Evolutionary conservation across 1,284 basidiomycete species (phyloP).

Genomic region (Sanghuangporus sanghuang): DNA sequence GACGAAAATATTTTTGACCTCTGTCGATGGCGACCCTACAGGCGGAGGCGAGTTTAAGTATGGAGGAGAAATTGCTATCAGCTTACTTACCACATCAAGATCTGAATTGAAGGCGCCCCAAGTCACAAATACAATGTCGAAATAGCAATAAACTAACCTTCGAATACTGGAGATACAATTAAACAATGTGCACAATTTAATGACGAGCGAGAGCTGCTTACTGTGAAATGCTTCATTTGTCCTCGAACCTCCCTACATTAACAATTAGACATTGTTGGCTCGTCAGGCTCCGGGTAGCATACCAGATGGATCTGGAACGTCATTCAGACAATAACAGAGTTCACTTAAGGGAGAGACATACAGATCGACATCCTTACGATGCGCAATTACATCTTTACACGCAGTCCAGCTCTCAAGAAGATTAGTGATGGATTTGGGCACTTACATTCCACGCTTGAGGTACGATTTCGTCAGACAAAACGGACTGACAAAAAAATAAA

Average conservation of each 20-base stretch:
- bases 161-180: background rate
- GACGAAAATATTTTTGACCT: constrained; percentile 35
- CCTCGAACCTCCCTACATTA: constrained; percentile 75
- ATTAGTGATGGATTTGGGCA: background rate
- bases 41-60: constrained; percentile 1
- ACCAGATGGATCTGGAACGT: constrained; percentile 63
- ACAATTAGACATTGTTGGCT: background rate
- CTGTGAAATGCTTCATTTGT: constrained; percentile 78
- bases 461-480: background rate
- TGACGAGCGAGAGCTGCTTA: constrained; percentile 29
- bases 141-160: background rate
- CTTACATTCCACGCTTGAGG: constrained; percentile 62
- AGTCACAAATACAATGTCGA: background rate
- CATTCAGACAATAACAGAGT: background rate
- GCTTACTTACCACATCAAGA: constrained; percentile 76
- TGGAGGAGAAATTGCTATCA: background rate
- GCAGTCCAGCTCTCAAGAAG: background rate
- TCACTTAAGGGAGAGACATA: constrained; percentile 37
- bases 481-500: background rate
- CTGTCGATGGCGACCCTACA: constrained; percentile 86
- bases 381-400: constrained; percentile 55
- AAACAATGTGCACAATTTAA: too few species aligned
- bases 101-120: constrained; percentile 30
- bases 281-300: constrained; percentile 26
- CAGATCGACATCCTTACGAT: constrained; percentile 67